Base-by-base conservation (phyloP, 495 filamentous ascomycete genomes). In the Penicillium canariense region DNA sequence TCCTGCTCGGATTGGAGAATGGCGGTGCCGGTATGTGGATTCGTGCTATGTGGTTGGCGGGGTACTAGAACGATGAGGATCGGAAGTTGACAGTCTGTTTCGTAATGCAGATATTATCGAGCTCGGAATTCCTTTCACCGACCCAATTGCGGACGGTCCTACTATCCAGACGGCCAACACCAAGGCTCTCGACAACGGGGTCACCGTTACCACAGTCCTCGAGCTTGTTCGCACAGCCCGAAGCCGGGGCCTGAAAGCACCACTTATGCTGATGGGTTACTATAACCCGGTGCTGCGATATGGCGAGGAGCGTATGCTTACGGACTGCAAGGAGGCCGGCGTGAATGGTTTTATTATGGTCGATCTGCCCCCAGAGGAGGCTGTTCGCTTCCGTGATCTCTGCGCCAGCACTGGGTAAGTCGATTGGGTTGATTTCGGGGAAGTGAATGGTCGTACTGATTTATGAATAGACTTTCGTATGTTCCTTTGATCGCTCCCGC, bases 291-390 rank as follows among this genome's bases (percentile, higher is more conserved):
- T 97, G 45, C 76, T 96, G 42, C 87, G 83, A 60, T 97, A 97
- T 65, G 95, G 95, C 54, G 94, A 97, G 73, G 90, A 95, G 74
- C 79, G 79, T 45, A 84, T 97, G 68, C 76, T 99, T 32, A 77
- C 80, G 50, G 93, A 99, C 70, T 91, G 91, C 65, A 85, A 87
- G 64, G 83, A 85, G 38, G 89, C 89, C 17, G 90, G 91, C 43
- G 87, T 94, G 65, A 97, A 96, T 75, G 94, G 94, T 42, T 99
- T 97, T 70, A 97, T 99, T 60, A 85, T 97, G 67, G 95, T 96
- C 48, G 94, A 99, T 71, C 70, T 99, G 54, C 94, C 94, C 5
- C 95, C 95, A 0, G 94, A 99, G 79, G 94, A 99, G 78, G 94
- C 95, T 51, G 81, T 96, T 28, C 85, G 84, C 26, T 99, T 99